These are phyloP conservation scores for Torrubiella hemipterigena DNA, from an alignment of 2,329 filamentous ascomycete genomes.

Conservation along the genomic window DNA sequence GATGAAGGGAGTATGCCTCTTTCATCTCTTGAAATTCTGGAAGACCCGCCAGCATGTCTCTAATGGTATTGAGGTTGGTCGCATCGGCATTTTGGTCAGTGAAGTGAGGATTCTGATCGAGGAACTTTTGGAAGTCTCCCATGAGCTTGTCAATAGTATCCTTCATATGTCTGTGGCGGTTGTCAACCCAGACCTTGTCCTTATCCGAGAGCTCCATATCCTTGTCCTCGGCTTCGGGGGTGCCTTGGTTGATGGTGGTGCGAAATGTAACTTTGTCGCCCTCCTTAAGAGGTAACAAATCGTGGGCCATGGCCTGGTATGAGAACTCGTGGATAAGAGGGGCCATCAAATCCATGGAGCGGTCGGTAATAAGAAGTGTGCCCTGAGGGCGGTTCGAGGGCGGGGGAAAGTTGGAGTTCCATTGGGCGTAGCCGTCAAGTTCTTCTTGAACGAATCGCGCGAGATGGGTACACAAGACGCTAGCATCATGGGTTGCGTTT, in stretches of 20 bases:
- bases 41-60: slow-evolving; percentile 91
- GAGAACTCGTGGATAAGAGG: slow-evolving; percentile 93
- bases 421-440: slow-evolving; percentile 78
- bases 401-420: slow-evolving; percentile 74
- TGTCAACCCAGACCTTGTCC: slow-evolving; percentile 91
- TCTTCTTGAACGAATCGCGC: slow-evolving; percentile 87
- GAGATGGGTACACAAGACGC: slow-evolving; percentile 75
- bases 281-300: slow-evolving; percentile 79
- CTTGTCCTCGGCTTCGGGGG: slow-evolving; percentile 60
- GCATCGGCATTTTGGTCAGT: slow-evolving; percentile 59
- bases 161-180: slow-evolving; percentile 93
- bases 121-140: slow-evolving; percentile 84
- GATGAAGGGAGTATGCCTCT: slow-evolving; percentile 83
- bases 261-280: slow-evolving; percentile 80
- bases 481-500: slow-evolving; percentile 70
- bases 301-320: slow-evolving; percentile 96
- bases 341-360: slow-evolving; percentile 83
- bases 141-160: slow-evolving; percentile 91
- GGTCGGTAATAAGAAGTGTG: slow-evolving; percentile 75
- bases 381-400: slow-evolving; percentile 67
- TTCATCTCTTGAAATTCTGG: slow-evolving; percentile 95
- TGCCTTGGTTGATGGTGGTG: slow-evolving; percentile 65
- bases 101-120: slow-evolving; percentile 85
- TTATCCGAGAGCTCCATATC: slow-evolving; percentile 86
- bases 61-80: slow-evolving; percentile 78